Evolutionary conservation across 352 stramenopile species (phyloP).

Genomic region (Pythium rishiriense): DNA sequence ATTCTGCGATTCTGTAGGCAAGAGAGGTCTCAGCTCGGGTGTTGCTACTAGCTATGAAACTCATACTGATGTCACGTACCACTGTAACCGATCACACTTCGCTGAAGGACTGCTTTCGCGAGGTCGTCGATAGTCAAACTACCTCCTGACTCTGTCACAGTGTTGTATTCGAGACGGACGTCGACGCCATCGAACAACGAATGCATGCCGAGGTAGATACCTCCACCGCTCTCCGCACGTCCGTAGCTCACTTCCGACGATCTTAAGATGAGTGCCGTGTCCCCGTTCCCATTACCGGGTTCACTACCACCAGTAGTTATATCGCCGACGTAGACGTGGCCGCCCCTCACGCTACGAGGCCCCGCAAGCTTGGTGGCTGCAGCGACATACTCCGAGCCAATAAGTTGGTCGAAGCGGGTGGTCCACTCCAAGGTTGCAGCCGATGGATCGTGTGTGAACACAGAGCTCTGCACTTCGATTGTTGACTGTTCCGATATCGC

Average conservation of each 20-base stretch:
- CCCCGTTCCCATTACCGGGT: constrained; percentile 16
- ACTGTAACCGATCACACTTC: constrained; percentile 34
- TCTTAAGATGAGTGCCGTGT: background rate
- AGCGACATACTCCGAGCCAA: background rate
- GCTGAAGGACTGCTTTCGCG: constrained; percentile 30
- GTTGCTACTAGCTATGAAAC: background rate
- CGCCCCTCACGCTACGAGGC: constrained; percentile 23
- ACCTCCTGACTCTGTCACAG: constrained; percentile 44
- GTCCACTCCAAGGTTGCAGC: constrained; percentile 3
- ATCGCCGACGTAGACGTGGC: constrained; percentile 36
- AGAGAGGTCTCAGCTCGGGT: background rate
- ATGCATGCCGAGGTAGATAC: constrained; percentile 32
- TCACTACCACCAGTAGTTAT: background rate
- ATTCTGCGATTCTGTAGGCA: constrained; percentile 41
- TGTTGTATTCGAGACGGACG: constrained; percentile 40
- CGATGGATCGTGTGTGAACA: constrained; percentile 7
- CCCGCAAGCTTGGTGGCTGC: background rate
- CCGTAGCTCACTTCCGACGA: constrained; percentile 34
- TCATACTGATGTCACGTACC: constrained; percentile 30
- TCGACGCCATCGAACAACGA: constrained; percentile 28
- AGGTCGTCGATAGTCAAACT: constrained; percentile 41
- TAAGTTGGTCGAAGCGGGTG: constrained; percentile 9
- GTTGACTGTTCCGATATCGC: background rate
- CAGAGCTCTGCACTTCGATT: background rate
- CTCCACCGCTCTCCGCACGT: constrained; percentile 48